Base-by-base conservation (phyloP, 202 grass and related monocot genomes). In the Eragrostis tef region DNA sequence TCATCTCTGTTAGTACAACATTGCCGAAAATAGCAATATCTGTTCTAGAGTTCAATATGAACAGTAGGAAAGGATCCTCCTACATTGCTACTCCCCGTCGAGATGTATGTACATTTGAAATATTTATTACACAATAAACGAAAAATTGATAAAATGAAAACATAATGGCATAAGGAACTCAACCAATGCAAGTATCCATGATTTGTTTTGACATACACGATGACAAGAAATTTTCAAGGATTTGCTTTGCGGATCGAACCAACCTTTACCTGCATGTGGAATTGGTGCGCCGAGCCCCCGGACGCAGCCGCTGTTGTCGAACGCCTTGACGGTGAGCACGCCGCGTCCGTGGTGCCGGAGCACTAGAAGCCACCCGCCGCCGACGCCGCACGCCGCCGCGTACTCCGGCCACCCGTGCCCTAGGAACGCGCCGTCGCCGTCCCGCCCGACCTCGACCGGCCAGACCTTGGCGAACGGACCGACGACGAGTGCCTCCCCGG, bases 251-350 rank as follows among this genome's bases (percentile, higher is more conserved):
- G 48, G 2, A 50, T 5, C 2, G 3, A n/a, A 53, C 14, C 0
- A n/a, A 53, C 14, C 0, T 15, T 79, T 12, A 71, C 79, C 67
- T 73, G 17, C 17, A 10, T 49, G 48, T 14, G 48, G 13, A 31
- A 31, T 9, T 9, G 19, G 9, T 59, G 68, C 14, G 45, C 44
- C 16, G 53, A 82, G 79, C 39, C 68, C 48, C 42, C 74, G 82
- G n/a, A 78, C 41, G 53, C 77, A 70, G 73, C 46, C 56, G 57
- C 58, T 53, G 34, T 12, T 16, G 50, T 80, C 78, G 52, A 93
- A 88, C 9, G 50, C 84, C 78, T 88, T 88, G n/a, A 90, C 6
- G 46, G 72, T 81, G 47, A 90, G 71, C 42, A 64, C 14, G 44
- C 86, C 57, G 34, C 46, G 27, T 25, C 72, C 81, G 39, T 53